Evolutionary conservation across 2,329 filamentous ascomycete species (phyloP), one percentile per base, ranked within the genome.

Genomic region (Fusarium torreyae): DNA sequence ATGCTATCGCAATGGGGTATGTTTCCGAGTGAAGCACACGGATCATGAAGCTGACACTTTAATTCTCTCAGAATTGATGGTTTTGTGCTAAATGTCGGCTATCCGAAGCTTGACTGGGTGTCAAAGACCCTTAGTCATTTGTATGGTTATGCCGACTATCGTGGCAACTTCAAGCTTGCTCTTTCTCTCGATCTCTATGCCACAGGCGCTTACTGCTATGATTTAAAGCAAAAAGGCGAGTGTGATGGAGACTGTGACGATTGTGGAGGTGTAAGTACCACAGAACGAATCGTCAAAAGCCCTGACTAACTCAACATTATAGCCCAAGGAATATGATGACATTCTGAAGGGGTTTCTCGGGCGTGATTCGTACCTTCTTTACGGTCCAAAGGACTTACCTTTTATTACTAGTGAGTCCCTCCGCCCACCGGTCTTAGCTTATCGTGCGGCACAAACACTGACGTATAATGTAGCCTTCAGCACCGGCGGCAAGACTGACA

Each of bases 31-130:
- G 22, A 24, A 24, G 22, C 22, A 24, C 22, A 7, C 7, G 22
- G 22, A 24, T 24, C 22, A 7, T 24, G 22, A 24, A 24, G 22
- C 22, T 24, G 22, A 24, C 6, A 48, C n/a, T 9, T 3, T 20
- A 2, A 8, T 15, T n/a, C 9, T 24, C 22, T 44, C n/a, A 46
- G 46, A 6, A 22, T 52, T 8, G 50, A 53, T 18, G 50, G 50
- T 24, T 53, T 53, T 14, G 50, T 53, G 18, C 50, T 53, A 28
- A 53, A 53, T 13, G 50, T 34, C 9, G 50, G 50, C 43, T 53
- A 53, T 53, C 50, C 38, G 3, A 53, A 53, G 10, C 50, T 40
- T 4, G 38, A 53, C 13, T 53, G 50, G 50, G 50, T 53, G 15
- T 6, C 26, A 3, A 5, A 39, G 8, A 53, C 38, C 9, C 26